Conservation (phyloP, 208 protist genomes). For the Trypanosoma boissoni region DNA sequence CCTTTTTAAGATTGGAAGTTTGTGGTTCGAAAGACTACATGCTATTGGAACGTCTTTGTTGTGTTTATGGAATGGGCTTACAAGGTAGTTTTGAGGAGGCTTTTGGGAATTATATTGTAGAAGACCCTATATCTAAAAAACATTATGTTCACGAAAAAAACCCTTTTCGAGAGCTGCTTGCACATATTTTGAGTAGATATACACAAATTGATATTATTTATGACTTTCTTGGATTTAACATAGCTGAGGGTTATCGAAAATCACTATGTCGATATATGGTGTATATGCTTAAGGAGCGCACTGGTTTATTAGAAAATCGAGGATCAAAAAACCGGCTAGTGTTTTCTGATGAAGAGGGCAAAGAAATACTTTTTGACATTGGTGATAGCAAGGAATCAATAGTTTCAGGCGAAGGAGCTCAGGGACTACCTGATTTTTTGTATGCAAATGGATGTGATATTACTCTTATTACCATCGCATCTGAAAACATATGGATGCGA, state of each 20-base stretch:
- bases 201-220: conserved; percentile 74
- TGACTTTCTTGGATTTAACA: conserved; percentile 83
- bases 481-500: conserved; percentile 77
- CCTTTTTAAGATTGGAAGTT: conserved; percentile 75
- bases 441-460: conserved; percentile 64
- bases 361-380: conserved; percentile 78
- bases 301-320: conserved; percentile 13
- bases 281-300: conserved; percentile 32
- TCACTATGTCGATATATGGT: conserved; percentile 55
- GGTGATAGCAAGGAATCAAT: conserved; percentile 53
- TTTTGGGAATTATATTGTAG: conserved; percentile 73
- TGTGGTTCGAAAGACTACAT: conserved; percentile 66
- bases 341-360: conserved; percentile 24
- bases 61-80: conserved; percentile 75
- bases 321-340: conserved; percentile 32
- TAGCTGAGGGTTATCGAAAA: conserved; percentile 51
- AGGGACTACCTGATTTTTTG: conserved; percentile 80
- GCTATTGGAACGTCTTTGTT: conserved; percentile 74
- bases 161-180: conserved; percentile 55
- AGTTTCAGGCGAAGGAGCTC: conserved; percentile 53
- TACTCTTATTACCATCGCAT: conserved; percentile 78
- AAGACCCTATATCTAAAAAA: conserved; percentile 47
- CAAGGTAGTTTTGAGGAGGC: conserved; percentile 74
- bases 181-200: conserved; percentile 55
- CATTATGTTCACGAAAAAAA: conserved; percentile 52